phyloP scores from a whole-genome alignment of 169 alveolate species.

The Plasmodium falciparum region DNA sequence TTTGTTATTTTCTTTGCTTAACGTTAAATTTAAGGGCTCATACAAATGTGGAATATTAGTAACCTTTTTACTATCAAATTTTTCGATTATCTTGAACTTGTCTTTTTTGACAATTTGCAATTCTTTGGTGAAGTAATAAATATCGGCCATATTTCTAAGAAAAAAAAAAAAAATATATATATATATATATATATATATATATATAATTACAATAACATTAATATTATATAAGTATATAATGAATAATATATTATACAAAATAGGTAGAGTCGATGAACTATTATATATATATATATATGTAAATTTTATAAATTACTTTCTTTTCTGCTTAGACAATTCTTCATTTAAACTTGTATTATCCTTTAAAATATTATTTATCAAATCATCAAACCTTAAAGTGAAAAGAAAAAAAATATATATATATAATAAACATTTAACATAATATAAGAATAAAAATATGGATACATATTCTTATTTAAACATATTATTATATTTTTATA shows the following conservation, averaged over 20 bases:
- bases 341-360: constrained; percentile 40
- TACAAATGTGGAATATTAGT: constrained; percentile 52
- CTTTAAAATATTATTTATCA: constrained; percentile 53
- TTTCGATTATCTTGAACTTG: constrained; percentile 66
- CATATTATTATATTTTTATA: background rate
- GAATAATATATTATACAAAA: too few species aligned
- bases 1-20: constrained; percentile 6
- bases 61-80: constrained; percentile 39
- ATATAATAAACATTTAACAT: background rate
- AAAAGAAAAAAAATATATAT: background rate
- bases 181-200: constrained; percentile 17
- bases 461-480: background rate
- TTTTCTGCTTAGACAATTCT: constrained; percentile 58
- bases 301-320: constrained; percentile 17
- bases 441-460: background rate
- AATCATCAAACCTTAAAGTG: constrained; percentile 44
- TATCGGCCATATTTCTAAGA: constrained; percentile 55
- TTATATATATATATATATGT: constrained; percentile 45
- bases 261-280: constrained; percentile 11
- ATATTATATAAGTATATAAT: too few species aligned
- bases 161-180: background rate
- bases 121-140: constrained; percentile 44
- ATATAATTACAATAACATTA: background rate
- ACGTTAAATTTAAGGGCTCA: constrained; percentile 46
- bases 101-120: constrained; percentile 48